A percentile compares a stretch with the other conserved stretches of the same genome.
phyloP scores from a whole-genome alignment of 768 basidiomycete genomes.

The Macrolepiota albuminosa region DNA sequence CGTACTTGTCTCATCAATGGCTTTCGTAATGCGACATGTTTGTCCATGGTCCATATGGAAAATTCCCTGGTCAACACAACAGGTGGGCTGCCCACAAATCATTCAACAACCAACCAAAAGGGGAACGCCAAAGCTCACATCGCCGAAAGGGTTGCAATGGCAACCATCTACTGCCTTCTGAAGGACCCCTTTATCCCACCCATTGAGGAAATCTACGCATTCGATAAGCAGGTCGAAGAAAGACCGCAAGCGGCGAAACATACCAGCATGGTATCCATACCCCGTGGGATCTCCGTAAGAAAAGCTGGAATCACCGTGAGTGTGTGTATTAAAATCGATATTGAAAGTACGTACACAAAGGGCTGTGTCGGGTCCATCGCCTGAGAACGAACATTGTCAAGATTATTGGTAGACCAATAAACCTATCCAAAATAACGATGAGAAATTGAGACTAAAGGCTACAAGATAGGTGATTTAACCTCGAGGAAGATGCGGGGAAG shows the following conservation, averaged over 20 bases:
- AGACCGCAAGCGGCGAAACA: constrained; percentile 9
- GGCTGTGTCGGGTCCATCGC: constrained; percentile 46
- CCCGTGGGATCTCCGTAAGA: constrained; percentile 60
- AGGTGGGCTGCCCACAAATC: constrained; percentile 26
- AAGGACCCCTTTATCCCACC: constrained; percentile 56
- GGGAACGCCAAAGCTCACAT: constrained; percentile 23
- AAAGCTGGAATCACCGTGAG: constrained; percentile 23
- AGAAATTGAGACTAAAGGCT: neutral
- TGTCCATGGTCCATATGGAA: constrained; percentile 37
- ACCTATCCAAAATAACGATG: constrained; percentile 23
- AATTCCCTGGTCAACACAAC: constrained; percentile 41
- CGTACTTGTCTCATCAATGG: constrained; percentile 44
- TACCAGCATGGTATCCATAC: constrained; percentile 56
- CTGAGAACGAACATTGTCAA: constrained; percentile 30
- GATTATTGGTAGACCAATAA: constrained; percentile 37
- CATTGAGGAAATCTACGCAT: constrained; percentile 46
- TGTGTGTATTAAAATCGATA: neutral
- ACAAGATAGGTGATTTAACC: constrained; percentile 22
- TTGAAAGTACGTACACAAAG: constrained; percentile 37
- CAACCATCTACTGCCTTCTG: constrained; percentile 52
- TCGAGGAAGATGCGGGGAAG: constrained; percentile 49
- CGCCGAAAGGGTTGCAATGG: constrained; percentile 40
- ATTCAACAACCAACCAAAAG: neutral
- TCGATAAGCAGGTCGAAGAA: neutral
- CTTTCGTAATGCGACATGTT: constrained; percentile 40